A percentile compares a stretch with the other conserved stretches of the same genome.
phyloP scores from a whole-genome alignment of 371 early-diverging fungal genomes.

The Rhizopus sp. region DNA sequence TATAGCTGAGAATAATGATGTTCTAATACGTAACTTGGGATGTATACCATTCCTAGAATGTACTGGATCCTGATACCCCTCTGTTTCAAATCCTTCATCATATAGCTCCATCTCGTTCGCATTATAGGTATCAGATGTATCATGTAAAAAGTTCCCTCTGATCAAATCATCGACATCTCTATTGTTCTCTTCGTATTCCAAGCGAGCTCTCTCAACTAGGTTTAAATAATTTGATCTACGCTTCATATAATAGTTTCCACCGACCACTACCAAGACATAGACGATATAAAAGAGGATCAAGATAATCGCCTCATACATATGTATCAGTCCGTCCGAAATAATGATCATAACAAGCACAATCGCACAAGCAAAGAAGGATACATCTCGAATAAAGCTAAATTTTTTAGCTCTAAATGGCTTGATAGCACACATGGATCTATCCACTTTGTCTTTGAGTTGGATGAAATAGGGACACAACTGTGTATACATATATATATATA shows the following conservation, averaged over 20 bases:
- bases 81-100: conserved; percentile 52
- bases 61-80: conserved; percentile 37
- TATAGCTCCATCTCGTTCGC: conserved; percentile 42
- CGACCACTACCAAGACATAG: conserved; percentile 63
- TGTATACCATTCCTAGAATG: conserved; percentile 27
- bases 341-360: conserved; percentile 60
- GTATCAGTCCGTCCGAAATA: conserved; percentile 61
- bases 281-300: conserved; percentile 57
- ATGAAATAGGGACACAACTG: too few relatives aligned
- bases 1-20: conserved; percentile 51
- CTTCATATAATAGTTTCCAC: conserved; percentile 55
- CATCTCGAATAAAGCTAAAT: conserved; percentile 71
- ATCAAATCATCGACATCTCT: conserved; percentile 45
- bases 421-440: conserved; percentile 70
- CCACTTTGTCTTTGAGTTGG: neutral
- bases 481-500: neutral
- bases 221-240: conserved; percentile 39
- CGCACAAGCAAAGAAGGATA: conserved; percentile 69
- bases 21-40: conserved; percentile 41
- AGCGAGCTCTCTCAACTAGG: conserved; percentile 43
- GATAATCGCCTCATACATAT: conserved; percentile 59
- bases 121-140: conserved; percentile 17
- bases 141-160: conserved; percentile 34
- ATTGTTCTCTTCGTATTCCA: conserved; percentile 49
- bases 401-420: conserved; percentile 66